phyloP scores from a whole-genome alignment of 805 yeast genomes.

The Wickerhamiella spandovensis region DNA sequence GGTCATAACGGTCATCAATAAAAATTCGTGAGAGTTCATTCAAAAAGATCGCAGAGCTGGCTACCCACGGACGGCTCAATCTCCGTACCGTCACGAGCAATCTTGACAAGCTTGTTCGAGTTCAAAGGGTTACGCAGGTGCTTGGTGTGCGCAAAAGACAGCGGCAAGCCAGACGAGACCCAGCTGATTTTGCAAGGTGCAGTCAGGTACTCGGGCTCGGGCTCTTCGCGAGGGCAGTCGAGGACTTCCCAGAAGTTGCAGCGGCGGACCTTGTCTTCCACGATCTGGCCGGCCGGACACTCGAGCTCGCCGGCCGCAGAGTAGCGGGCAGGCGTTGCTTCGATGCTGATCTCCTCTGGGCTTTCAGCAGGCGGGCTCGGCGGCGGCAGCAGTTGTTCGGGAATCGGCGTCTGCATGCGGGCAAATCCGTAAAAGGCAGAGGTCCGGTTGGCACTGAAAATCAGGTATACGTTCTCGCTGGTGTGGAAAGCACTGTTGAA shows the following conservation, averaged over 20 bases:
- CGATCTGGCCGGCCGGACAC: conserved; percentile 24
- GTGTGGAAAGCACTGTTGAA: conserved; percentile 26
- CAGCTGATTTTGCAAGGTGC: conserved; percentile 27
- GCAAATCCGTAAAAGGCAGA: conserved; percentile 31
- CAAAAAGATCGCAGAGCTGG: conserved; percentile 21
- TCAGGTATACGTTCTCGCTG: conserved; percentile 25
- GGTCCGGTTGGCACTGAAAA: conserved; percentile 30
- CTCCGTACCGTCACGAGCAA: conserved; percentile 33
- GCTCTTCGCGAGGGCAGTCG: conserved; percentile 13
- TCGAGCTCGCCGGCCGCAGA: conserved; percentile 9
- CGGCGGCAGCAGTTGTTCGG: background rate
- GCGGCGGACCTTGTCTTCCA: conserved; percentile 26
- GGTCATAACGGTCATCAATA: background rate
- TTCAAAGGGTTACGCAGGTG: conserved; percentile 27
- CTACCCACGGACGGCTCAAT: conserved; percentile 26
- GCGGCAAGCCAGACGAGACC: conserved; percentile 21
- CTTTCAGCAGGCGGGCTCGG: background rate
- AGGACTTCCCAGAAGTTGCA: conserved; percentile 29
- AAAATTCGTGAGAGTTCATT: background rate
- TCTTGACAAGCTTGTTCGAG: conserved; percentile 27
- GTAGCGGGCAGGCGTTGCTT: conserved; percentile 2
- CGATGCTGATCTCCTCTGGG: background rate
- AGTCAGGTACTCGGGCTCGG: conserved; percentile 23
- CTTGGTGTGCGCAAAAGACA: conserved; percentile 23
- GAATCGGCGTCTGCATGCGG: conserved; percentile 24